A percentile compares a stretch with the other conserved stretches of the same genome.
phyloP scores from a whole-genome alignment of 768 basidiomycete genomes.

The Dentipellis sp. region DNA sequence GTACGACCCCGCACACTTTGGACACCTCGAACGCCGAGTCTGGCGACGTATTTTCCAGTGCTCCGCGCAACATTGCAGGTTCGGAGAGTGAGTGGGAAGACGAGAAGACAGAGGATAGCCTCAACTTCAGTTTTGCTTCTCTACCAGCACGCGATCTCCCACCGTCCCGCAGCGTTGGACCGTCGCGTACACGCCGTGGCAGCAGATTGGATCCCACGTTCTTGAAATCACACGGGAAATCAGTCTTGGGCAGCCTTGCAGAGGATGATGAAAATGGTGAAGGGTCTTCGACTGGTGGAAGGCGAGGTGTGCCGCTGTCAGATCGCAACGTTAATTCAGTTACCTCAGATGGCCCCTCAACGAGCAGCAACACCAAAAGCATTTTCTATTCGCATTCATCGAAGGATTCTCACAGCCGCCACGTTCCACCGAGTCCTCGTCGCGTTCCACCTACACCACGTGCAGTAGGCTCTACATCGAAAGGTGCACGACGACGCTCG shows the following conservation, averaged over 20 bases:
- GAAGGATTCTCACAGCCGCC: conserved; percentile 25
- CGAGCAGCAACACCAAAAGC: conserved; percentile 17
- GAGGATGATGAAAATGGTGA: conserved; percentile 58
- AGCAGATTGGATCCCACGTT: conserved; percentile 66
- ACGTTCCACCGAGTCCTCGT: conserved; percentile 33
- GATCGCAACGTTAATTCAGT: conserved; percentile 58
- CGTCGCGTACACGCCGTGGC: conserved; percentile 28
- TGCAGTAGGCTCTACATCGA: conserved; percentile 24
- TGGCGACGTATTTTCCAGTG: conserved; percentile 27
- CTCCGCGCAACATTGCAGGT: conserved; percentile 28
- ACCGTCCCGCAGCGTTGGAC: conserved; percentile 2
- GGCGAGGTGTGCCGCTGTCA: conserved; percentile 35
- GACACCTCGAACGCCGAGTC: conserved; percentile 30
- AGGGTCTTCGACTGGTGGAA: conserved; percentile 19
- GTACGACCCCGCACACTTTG: conserved; percentile 18
- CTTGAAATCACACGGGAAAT: conserved; percentile 43
- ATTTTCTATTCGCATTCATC: conserved; percentile 18
- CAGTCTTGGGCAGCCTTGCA: conserved; percentile 50
- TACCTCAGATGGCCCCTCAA: conserved; percentile 22
- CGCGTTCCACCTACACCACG: conserved; percentile 43
- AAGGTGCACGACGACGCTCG: conserved; percentile 49
- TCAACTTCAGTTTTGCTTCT: conserved; percentile 45
- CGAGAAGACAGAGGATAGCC: conserved; percentile 75
- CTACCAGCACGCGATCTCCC: conserved; percentile 10
- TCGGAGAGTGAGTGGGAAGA: conserved; percentile 91